Evolutionary conservation across 176 grass and related monocot genomes (phyloP).

Genomic region (Pontederia crassipes): DNA sequence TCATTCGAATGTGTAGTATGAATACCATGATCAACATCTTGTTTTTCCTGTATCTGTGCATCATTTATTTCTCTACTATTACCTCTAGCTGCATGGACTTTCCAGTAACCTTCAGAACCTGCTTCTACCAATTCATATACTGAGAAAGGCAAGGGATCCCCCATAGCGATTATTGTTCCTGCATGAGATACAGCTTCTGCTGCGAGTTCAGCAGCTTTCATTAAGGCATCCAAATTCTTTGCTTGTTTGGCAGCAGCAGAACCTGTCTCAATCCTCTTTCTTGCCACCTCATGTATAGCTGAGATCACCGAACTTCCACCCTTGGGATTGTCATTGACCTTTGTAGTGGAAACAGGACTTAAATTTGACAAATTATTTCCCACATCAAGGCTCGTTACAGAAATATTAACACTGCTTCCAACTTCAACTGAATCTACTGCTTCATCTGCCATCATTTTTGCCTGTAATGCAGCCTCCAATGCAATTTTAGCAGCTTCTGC

Average conservation of each 20-base stretch:
- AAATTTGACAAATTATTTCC: conserved; percentile 24
- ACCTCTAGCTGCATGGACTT: conserved; percentile 31
- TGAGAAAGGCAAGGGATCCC: conserved; percentile 83
- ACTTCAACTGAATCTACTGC: conserved; percentile 22
- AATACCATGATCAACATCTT: conserved; percentile 24
- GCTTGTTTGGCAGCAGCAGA: conserved; percentile 83
- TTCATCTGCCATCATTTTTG: conserved; percentile 92
- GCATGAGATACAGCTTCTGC: conserved; percentile 82
- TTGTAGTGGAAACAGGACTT: conserved; percentile 32
- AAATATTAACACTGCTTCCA: conserved; percentile 18
- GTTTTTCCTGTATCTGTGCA: conserved; percentile 14
- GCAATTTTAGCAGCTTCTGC: conserved; percentile 91
- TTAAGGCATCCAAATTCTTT: conserved; percentile 83
- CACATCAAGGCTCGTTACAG: conserved; percentile 21
- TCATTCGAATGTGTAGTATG: conserved; percentile 24
- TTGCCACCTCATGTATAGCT: conserved; percentile 58
- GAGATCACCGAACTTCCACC: conserved; percentile 52
- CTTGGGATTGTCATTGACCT: conserved; percentile 29
- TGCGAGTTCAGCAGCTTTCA: conserved; percentile 86
- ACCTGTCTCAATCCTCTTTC: conserved; percentile 75
- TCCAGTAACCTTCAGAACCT: conserved; percentile 75
- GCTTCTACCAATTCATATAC: conserved; percentile 76
- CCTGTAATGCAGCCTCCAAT: conserved; percentile 68
- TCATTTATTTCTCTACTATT: conserved; percentile 22
- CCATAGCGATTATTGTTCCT: conserved; percentile 75